These are phyloP conservation scores for Mucor sp. DNA, from an alignment of 371 early-diverging fungal genomes.

Conservation along the genomic window DNA sequence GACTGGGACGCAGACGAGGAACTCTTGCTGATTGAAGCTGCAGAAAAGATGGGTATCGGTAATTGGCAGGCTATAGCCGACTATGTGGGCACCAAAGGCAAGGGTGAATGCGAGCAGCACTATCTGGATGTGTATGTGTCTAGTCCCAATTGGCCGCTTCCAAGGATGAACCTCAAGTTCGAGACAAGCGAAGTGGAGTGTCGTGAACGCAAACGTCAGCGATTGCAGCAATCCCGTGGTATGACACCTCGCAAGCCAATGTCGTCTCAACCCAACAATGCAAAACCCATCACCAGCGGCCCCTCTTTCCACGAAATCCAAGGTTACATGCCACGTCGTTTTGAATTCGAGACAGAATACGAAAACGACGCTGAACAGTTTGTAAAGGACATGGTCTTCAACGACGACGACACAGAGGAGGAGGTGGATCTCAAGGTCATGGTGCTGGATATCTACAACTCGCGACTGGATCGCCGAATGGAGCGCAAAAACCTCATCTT, in stretches of 20 bases:
- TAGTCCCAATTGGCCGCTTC: constrained; percentile 78
- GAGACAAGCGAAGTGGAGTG: constrained; percentile 43
- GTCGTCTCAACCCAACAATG: constrained; percentile 27
- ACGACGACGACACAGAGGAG: constrained; percentile 84
- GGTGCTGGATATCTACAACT: constrained; percentile 93
- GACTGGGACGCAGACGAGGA: constrained; percentile 99
- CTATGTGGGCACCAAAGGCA: constrained; percentile 90
- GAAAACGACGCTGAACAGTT: constrained; percentile 95
- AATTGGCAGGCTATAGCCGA: constrained; percentile 97
- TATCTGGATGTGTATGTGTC: constrained; percentile 86
- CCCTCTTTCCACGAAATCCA: constrained; percentile 96
- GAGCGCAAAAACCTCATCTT: constrained; percentile 88
- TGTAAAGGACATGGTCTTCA: constrained; percentile 93
- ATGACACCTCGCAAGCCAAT: constrained; percentile 34
- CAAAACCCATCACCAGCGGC: constrained; percentile 76
- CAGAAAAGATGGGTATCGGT: constrained; percentile 93
- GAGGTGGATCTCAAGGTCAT: constrained; percentile 90
- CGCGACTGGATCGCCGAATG: constrained; percentile 80
- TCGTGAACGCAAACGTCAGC: constrained; percentile 43
- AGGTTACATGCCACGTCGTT: constrained; percentile 98
- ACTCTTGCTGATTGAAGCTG: constrained; percentile 89
- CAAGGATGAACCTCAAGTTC: constrained; percentile 59
- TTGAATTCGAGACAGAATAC: constrained; percentile 97
- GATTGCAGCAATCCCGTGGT: constrained; percentile 46
- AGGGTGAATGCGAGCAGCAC: constrained; percentile 89